Percentiles rank a stretch among this genome's conserved stretches.
Evolutionary conservation across 176 grass and related monocot genomes (phyloP).

Genomic region (Stipa capillata): DNA sequence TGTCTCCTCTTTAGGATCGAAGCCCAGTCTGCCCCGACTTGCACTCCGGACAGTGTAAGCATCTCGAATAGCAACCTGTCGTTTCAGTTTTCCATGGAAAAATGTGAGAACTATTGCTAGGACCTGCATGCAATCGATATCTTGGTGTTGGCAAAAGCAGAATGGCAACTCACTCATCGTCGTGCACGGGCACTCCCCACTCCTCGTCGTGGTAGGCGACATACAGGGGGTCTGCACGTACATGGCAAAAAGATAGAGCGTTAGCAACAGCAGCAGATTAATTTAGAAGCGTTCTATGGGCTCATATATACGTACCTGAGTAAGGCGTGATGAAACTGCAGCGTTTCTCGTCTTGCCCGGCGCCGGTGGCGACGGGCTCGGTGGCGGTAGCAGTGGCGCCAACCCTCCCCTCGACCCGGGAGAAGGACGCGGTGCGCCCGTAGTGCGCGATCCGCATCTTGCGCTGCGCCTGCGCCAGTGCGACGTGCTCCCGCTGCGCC

Average conservation of each 20-base stretch:
- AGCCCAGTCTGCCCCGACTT: constrained; percentile 89
- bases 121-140: neutral
- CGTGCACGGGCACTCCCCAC: constrained; percentile 81
- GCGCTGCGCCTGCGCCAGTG: constrained; percentile 68
- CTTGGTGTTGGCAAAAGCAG: neutral
- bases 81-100: neutral
- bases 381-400: neutral
- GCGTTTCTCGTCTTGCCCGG: constrained; percentile 59
- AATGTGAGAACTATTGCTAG: neutral
- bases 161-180: constrained; percentile 57
- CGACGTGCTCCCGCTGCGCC: constrained; percentile 55
- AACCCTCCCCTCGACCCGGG: constrained; percentile 44
- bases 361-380: neutral
- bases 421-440: constrained; percentile 65
- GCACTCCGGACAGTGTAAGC: constrained; percentile 71
- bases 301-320: constrained; percentile 39
- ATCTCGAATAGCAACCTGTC: constrained; percentile 87
- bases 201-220: constrained; percentile 92
- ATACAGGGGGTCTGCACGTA: constrained; percentile 59
- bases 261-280: neutral
- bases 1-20: constrained; percentile 80
- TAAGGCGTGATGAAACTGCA: constrained; percentile 91
- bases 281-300: neutral
- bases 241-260: neutral
- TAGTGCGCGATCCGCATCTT: constrained; percentile 75